phyloP scores from a whole-genome alignment of 2,329 filamentous ascomycete genomes.

The Clonostachys sp. region DNA sequence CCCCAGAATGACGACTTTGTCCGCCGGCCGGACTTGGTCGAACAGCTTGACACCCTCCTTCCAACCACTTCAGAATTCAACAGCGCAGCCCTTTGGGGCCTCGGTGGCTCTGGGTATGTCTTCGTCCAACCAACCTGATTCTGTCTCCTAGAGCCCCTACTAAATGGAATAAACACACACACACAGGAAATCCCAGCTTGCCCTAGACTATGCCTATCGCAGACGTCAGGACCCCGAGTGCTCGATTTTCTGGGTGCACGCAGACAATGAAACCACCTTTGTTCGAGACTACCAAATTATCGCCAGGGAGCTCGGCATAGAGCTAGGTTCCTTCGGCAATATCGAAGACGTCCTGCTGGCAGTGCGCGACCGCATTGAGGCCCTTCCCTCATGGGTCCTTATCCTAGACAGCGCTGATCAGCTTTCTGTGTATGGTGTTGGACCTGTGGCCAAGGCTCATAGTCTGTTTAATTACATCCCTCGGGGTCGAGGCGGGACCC shows the following conservation, averaged over 20 bases:
- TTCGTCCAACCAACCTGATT: neutral
- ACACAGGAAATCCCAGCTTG: constrained; percentile 25
- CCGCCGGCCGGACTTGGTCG: constrained; percentile 9
- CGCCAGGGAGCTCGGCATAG: constrained; percentile 5
- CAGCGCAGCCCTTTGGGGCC: constrained; percentile 13
- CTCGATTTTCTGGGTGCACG: constrained; percentile 27
- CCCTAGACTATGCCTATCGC: constrained; percentile 23
- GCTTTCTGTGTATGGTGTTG: constrained; percentile 2
- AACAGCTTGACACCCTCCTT: constrained; percentile 10
- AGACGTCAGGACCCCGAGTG: constrained; percentile 8
- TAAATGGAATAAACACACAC: neutral
- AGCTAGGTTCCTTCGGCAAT: constrained; percentile 9
- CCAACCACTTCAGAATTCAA: constrained; percentile 5
- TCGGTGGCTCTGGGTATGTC: constrained; percentile 18
- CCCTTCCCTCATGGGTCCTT: constrained; percentile 15
- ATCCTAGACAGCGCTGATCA: constrained; percentile 28
- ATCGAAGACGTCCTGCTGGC: constrained; percentile 7
- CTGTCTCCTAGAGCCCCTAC: neutral
- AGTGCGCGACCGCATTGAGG: constrained; percentile 10
- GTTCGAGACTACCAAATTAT: constrained; percentile 18
- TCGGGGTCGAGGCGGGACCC: neutral
- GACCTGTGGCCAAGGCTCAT: too few relatives aligned
- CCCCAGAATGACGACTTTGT: constrained; percentile 16
- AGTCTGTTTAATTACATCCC: constrained; percentile 4
- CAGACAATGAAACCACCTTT: constrained; percentile 20